Evolutionary conservation across 2,329 filamentous ascomycete genomes (phyloP), one percentile per base, ranked within the genome.

Genomic region (Rhexocercosporidium sp.): DNA sequence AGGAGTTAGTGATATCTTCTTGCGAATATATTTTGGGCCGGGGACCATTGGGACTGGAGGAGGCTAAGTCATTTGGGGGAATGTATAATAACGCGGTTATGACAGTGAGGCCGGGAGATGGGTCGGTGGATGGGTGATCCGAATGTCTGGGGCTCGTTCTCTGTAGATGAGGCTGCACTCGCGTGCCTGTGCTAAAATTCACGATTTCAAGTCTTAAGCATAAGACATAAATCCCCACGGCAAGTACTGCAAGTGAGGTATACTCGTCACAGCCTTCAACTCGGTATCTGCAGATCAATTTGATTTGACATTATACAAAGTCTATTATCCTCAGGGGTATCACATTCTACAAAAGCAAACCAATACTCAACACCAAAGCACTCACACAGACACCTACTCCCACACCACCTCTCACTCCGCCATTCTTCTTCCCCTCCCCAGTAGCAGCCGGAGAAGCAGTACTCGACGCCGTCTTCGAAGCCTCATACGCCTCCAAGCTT

Each of bases 351-450:
- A 39, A 25, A 39, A 57, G 34, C 31, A 57, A 41, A 18, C 54
- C 54, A 41, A 57, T 3, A 41, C n/a, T 25, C 11, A 25, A 8
- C 20, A 14, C 5, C 25, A 34, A 22, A 47, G 39, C 39, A 29
- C 16, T 9, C 39, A 60, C 7, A n/a, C 39, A 47, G 1, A 60
- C 3, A 12, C 41, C 25, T 6, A 29, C 1, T 11, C 57, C 39
- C 20, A 44, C 39, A 60, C 57, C 25, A 14, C 22, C 25, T 60
- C 57, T 31, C 2, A 46, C n/a, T 8, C 59, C 46, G 8, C n/a
- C n/a, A 39, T 25, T 62, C 44, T 62, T 65, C 39, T 61, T 64
- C n/a, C 61, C 66, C 2, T 57, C 56, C 9, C 20, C 39, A 12
- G 53, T 49, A 11, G 39, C 63, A 49, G 56, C 53, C 18, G 56